phyloP scores from a whole-genome alignment of 148 eudicot species.

The Silene latifolia region DNA sequence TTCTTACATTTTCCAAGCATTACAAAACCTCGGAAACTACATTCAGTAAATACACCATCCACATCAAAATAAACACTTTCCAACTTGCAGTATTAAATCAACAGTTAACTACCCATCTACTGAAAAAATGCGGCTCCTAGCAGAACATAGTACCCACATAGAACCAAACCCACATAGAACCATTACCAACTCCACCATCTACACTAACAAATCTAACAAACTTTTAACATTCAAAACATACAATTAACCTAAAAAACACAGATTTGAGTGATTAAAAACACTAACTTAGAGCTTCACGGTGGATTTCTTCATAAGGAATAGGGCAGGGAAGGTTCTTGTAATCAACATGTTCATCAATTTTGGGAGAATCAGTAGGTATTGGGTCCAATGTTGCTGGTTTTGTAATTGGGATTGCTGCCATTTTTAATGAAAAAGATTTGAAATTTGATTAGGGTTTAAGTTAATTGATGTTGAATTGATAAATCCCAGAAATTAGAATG shows the following conservation, averaged over 20 bases:
- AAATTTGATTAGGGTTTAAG: not conserved
- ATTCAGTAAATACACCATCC: not conserved
- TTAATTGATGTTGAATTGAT: not conserved
- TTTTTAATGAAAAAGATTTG: slow-evolving; percentile 12
- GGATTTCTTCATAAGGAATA: slow-evolving; percentile 83
- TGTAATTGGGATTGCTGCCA: slow-evolving; percentile 32
- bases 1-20: not conserved
- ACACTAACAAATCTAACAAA: not conserved
- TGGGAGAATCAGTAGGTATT: slow-evolving; percentile 23
- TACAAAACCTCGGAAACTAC: not conserved
- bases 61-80: not conserved
- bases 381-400: slow-evolving; percentile 9
- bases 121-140: too few species aligned
- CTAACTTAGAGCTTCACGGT: slow-evolving; percentile 88
- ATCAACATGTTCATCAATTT: slow-evolving; percentile 55
- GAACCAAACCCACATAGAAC: too few species aligned
- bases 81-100: not conserved
- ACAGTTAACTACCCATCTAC: not conserved
- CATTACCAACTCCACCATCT: too few species aligned
- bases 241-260: not conserved
- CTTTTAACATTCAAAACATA: slow-evolving; percentile 1
- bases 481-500: not conserved
- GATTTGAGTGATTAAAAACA: slow-evolving; percentile 12
- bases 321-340: slow-evolving; percentile 82
- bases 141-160: too few species aligned